phyloP scores from a whole-genome alignment of 345 rosid genomes.

The Salix arbutifolia region DNA sequence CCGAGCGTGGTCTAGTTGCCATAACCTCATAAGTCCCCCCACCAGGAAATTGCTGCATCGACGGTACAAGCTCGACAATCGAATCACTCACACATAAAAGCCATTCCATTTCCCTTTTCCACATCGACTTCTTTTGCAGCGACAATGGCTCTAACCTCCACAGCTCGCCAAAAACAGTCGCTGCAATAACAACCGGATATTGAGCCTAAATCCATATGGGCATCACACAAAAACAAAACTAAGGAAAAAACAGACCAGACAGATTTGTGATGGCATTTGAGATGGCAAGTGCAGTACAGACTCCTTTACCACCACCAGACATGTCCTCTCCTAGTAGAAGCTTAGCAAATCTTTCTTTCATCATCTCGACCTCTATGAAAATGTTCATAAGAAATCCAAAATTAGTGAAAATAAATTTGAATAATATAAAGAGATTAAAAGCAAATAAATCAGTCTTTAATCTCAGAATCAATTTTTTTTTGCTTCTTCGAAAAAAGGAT shows the following conservation, averaged over 20 bases:
- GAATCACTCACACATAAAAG: constrained; percentile 86
- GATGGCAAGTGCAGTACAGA: constrained; percentile 94
- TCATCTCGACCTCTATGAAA: constrained; percentile 73
- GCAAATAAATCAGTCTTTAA: neutral
- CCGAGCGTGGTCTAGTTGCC: constrained; percentile 82
- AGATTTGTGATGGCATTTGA: constrained; percentile 98
- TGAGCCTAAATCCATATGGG: neutral
- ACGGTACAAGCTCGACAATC: constrained; percentile 93
- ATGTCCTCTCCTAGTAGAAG: constrained; percentile 95
- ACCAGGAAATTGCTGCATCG: constrained; percentile 83
- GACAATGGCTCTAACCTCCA: constrained; percentile 97
- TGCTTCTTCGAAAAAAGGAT: neutral
- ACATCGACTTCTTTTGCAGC: constrained; percentile 77
- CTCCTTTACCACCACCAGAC: constrained; percentile 99
- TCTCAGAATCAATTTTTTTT: neutral
- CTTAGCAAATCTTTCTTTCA: constrained; percentile 98
- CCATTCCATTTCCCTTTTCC: constrained; percentile 97
- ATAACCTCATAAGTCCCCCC: constrained; percentile 92
- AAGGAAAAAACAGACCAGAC: constrained; percentile 50
- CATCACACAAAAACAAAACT: neutral
- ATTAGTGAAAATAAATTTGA: neutral
- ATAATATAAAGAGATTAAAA: neutral
- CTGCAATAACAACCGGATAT: constrained; percentile 34
- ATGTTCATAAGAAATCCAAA: neutral
- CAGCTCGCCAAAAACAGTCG: constrained; percentile 87